Percentiles rank a stretch among this genome's conserved stretches.
phyloP scores from a whole-genome alignment of 495 filamentous ascomycete genomes.

The Umbilicaria muhlenbergii region DNA sequence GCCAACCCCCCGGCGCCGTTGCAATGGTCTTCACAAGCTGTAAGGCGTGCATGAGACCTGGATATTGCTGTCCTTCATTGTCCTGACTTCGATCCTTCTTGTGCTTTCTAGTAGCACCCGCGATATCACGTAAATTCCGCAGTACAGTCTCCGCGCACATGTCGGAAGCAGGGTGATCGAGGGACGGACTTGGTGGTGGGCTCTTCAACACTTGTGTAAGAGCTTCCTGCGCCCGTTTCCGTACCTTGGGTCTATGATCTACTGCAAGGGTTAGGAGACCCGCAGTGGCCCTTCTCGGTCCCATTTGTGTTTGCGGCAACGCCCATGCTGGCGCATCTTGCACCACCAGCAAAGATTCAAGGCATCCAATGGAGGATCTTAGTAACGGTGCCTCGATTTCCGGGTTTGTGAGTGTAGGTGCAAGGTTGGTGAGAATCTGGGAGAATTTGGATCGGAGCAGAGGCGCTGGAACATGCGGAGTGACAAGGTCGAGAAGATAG shows the following conservation, averaged over 20 bases:
- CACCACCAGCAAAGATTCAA: conserved; percentile 73
- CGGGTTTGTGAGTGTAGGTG: conserved; percentile 58
- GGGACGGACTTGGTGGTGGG: conserved; percentile 72
- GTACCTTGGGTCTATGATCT: conserved; percentile 85
- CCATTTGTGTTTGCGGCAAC: conserved; percentile 62
- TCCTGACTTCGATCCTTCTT: conserved; percentile 41
- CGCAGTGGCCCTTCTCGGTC: conserved; percentile 76
- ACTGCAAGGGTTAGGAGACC: conserved; percentile 72
- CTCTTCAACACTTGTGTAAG: conserved; percentile 65
- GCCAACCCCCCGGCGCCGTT: conserved; percentile 79
- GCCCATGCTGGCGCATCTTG: conserved; percentile 84
- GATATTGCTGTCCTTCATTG: conserved; percentile 48
- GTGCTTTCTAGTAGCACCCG: conserved; percentile 44
- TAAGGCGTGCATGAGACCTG: conserved; percentile 73
- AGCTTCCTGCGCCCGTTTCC: conserved; percentile 87
- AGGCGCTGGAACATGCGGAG: conserved; percentile 63
- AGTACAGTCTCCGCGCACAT: conserved; percentile 89
- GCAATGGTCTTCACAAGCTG: conserved; percentile 85
- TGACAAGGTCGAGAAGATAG: conserved; percentile 86
- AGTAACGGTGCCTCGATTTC: conserved; percentile 83
- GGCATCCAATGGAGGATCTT: conserved; percentile 75
- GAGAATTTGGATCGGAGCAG: conserved; percentile 85
- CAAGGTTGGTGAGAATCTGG: conserved; percentile 76
- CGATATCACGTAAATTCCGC: conserved; percentile 54
- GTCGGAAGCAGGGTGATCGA: conserved; percentile 86